phyloP scores from a whole-genome alignment of 768 basidiomycete genomes.

The Xanthoconium stramineum region DNA sequence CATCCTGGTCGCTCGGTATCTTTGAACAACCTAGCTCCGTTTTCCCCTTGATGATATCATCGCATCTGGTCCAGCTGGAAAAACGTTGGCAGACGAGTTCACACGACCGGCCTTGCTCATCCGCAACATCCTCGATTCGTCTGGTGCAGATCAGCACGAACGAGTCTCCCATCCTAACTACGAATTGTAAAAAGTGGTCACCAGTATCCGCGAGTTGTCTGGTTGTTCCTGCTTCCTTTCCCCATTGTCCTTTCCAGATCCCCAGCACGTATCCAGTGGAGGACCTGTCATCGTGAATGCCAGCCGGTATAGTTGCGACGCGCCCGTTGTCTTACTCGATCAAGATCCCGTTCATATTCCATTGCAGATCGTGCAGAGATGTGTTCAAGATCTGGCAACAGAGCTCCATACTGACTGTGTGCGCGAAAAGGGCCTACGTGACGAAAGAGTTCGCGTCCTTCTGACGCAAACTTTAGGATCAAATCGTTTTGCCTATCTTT shows the following conservation, averaged over 20 bases:
- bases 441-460: background rate
- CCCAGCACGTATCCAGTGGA: background rate
- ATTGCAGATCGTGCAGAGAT: no score
- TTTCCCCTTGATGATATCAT: background rate
- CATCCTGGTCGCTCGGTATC: no score
- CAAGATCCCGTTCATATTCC: no score
- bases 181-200: background rate
- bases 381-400: background rate
- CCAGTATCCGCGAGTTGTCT: background rate
- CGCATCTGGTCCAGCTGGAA: background rate
- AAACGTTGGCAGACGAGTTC: background rate
- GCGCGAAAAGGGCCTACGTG: background rate
- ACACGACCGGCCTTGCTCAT: background rate
- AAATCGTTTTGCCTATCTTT: background rate
- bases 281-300: background rate
- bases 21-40: background rate
- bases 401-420: background rate
- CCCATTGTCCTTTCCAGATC: background rate
- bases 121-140: background rate
- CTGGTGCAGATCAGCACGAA: background rate
- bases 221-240: background rate
- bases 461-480: background rate
- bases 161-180: background rate
- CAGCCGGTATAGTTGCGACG: background rate
- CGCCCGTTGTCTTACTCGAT: no score